Base-by-base conservation (phyloP, 306 rosid genomes). In the Betula pendula region DNA sequence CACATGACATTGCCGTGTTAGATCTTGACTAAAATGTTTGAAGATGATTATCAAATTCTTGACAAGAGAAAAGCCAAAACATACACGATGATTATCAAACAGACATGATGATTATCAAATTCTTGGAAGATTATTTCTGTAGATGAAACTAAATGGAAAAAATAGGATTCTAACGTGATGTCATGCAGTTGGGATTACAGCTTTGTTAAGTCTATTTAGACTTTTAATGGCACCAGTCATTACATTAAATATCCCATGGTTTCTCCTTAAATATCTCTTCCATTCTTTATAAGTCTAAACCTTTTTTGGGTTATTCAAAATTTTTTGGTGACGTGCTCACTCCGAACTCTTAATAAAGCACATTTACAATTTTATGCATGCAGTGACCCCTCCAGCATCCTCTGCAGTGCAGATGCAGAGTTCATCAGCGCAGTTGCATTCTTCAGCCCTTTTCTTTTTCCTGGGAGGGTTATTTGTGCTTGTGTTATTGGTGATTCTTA, bases 381-480 rank as follows among this genome's bases (percentile, higher is more conserved):
- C 80, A 82, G 88, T 53, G 74, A 62, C 45, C 56, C 35, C 86
- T 68, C 79, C 94, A 59, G 72, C 77, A 73, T 22, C 13, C 53
- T 77, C 70, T 43, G 8, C 47, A n/a, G 20, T 19, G 35, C 52
- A 17, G 77, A 71, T n/a, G 56, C 35, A 15, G 84, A 60, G 65
- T 53, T 60, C 89, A 19, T 2, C 68, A 14, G 20, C 80, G 19
- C 72, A 2, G 43, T 17, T 11, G 14, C 3, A 1, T 6, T 67
- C 86, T 15, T 82, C 77, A 62, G 75, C 73, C 31, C 27, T 88
- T 56, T 87, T 77, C 87, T 86, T 94, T 78, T 84, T 90, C 80
- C 92, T 91, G 60, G 98, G 98, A 67, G 94, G 84, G 60, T 19
- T 85, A 72, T 72, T 72, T 48, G 70, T 84, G 79, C 79, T 94